phyloP scores from a whole-genome alignment of 192 early-diverging fungal genomes.

The Rhizophagus clarus region DNA sequence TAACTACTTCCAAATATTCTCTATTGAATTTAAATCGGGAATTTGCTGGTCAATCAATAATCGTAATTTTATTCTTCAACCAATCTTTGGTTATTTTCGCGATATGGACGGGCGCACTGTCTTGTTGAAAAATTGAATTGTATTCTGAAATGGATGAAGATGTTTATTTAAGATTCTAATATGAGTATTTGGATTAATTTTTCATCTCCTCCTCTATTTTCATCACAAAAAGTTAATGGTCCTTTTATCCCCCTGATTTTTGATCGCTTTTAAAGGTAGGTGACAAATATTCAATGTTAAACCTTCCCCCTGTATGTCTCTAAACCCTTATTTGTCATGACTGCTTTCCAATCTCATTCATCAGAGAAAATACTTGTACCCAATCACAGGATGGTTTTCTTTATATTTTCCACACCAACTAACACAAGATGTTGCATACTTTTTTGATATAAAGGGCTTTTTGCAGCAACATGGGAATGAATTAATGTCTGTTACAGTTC shows the following conservation, averaged over 20 bases:
- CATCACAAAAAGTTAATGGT: neutral
- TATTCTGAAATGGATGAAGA: neutral
- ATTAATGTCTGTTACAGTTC: no score
- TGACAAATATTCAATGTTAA: neutral
- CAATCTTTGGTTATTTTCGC: no score
- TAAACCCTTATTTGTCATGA: neutral
- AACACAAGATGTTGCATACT: neutral
- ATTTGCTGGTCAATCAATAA: slow-evolving; percentile 30
- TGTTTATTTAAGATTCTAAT: slow-evolving; percentile 4
- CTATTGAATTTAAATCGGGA: slow-evolving; percentile 33
- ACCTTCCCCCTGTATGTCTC: neutral
- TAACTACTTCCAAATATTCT: slow-evolving; percentile 29
- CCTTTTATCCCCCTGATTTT: slow-evolving; percentile 1
- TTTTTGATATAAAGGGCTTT: neutral
- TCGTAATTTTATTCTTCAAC: slow-evolving; percentile 11
- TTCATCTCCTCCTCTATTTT: neutral
- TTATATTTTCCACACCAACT: neutral
- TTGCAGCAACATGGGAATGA: neutral
- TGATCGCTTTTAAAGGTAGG: neutral
- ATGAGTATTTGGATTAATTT: slow-evolving; percentile 6
- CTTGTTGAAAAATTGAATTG: slow-evolving; percentile 19
- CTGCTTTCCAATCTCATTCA: neutral
- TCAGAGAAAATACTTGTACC: slow-evolving; percentile 2
- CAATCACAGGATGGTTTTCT: neutral
- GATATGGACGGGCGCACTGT: slow-evolving; percentile 1